phyloP scores from a whole-genome alignment of 2,329 filamentous ascomycete species.

The Colletotrichum sidae region DNA sequence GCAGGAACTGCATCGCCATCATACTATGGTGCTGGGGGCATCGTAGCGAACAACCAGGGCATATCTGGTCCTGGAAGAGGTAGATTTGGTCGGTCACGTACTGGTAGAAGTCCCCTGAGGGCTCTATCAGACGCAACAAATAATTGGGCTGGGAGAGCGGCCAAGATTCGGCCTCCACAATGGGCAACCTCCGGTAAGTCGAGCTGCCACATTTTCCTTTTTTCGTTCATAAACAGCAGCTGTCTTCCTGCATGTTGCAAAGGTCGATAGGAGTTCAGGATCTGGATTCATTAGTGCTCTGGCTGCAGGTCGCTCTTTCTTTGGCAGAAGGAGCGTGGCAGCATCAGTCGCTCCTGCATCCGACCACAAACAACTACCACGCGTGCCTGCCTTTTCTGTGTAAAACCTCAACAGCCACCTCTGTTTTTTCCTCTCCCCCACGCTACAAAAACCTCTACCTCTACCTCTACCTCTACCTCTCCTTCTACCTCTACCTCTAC shows the following conservation, averaged over 20 bases:
- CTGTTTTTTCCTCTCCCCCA: too few relatives aligned
- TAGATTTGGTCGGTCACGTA: conserved; percentile 77
- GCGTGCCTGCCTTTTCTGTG: not conserved
- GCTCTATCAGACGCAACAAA: conserved; percentile 69
- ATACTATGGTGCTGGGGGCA: conserved; percentile 60
- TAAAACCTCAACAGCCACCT: too few relatives aligned
- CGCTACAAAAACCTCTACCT: too few relatives aligned
- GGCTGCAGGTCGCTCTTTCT: not conserved
- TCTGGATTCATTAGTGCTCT: not conserved
- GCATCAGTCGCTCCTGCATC: not conserved
- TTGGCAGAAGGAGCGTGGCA: not conserved
- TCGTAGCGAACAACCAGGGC: conserved; percentile 59
- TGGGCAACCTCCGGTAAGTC: conserved; percentile 61
- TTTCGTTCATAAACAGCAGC: conserved; percentile 1
- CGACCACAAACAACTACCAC: not conserved
- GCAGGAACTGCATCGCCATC: conserved; percentile 45
- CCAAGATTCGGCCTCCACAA: conserved; percentile 58
- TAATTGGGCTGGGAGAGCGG: conserved; percentile 63
- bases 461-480: too few relatives aligned
- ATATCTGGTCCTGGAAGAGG: conserved; percentile 89
- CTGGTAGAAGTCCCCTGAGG: conserved; percentile 71
- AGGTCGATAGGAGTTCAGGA: not conserved
- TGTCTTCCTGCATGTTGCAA: not conserved
- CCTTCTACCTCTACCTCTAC: not conserved
- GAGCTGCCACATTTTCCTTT: not conserved